A percentile compares a stretch with the other conserved stretches of the same genome.
Evolutionary conservation across 345 rosid species (phyloP).

Genomic region (Corchorus capsularis): DNA sequence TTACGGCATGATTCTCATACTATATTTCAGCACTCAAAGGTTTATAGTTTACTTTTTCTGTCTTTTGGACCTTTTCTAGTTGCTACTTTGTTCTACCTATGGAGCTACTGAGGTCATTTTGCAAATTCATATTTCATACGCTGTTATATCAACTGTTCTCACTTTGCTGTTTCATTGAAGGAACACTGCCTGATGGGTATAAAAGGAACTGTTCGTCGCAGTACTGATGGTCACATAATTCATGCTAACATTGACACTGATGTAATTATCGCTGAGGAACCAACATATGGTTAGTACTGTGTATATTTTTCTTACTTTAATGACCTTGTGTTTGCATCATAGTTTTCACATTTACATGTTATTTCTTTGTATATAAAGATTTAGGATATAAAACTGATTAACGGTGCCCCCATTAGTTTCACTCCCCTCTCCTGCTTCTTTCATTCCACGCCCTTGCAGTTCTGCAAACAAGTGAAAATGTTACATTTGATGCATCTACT

Average conservation of each 20-base stretch:
- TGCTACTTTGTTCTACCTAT: neutral
- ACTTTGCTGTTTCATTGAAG: conserved; percentile 41
- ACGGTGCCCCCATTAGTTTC: neutral
- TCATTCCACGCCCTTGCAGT: neutral
- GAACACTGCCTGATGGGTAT: conserved; percentile 99
- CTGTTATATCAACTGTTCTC: conserved; percentile 16
- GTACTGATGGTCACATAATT: conserved; percentile 97
- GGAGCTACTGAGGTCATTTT: conserved; percentile 13
- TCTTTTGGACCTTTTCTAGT: neutral
- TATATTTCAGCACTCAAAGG: conserved; percentile 98
- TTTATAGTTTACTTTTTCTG: conserved; percentile 33
- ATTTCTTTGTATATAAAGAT: neutral
- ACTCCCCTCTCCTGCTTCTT: no score
- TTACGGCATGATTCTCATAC: conserved; percentile 95
- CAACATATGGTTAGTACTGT: conserved; percentile 82
- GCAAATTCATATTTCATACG: neutral
- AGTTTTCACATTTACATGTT: conserved; percentile 8
- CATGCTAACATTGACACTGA: conserved; percentile 99
- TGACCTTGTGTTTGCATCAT: neutral
- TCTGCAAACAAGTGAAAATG: no score
- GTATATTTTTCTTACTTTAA: neutral
- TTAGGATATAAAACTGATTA: conserved; percentile 1
- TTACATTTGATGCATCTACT: neutral
- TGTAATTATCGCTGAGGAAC: conserved; percentile 98
- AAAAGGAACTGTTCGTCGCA: conserved; percentile 97